A percentile compares a stretch with the other conserved stretches of the same genome.
phyloP scores from a whole-genome alignment of 441 rosid genomes.

The Croton setiger region DNA sequence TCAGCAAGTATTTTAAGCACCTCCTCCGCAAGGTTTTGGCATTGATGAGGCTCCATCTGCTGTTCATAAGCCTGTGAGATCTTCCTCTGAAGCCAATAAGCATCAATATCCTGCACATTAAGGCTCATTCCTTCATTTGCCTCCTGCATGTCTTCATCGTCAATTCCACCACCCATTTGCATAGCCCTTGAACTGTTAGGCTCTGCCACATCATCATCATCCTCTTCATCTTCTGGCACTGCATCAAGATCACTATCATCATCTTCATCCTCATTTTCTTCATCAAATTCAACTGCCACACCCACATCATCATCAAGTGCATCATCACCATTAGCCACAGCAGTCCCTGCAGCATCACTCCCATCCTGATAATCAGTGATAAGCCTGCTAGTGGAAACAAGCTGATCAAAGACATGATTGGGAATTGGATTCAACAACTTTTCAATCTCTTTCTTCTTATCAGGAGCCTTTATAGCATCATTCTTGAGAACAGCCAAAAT shows the following conservation, averaged over 20 bases:
- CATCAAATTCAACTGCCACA: conserved; percentile 89
- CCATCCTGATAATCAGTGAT: conserved; percentile 85
- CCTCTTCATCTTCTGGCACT: conserved; percentile 66
- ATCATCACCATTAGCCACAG: conserved; percentile 56
- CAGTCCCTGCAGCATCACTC: conserved; percentile 47
- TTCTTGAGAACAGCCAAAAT: conserved; percentile 86
- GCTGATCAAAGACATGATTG: conserved; percentile 57
- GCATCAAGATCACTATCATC: conserved; percentile 90
- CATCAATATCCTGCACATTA: conserved; percentile 92
- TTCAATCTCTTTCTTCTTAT: conserved; percentile 86
- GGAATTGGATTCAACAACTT: conserved; percentile 61
- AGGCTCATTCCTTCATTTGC: conserved; percentile 66
- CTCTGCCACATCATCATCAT: conserved; percentile 64
- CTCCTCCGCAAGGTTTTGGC: conserved; percentile 90
- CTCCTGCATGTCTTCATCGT: conserved; percentile 71
- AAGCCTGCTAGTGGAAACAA: conserved; percentile 71
- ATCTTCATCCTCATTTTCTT: conserved; percentile 80
- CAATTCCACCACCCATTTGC: conserved; percentile 84
- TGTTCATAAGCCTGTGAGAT: conserved; percentile 80
- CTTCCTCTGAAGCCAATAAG: conserved; percentile 96
- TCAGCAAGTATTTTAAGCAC: conserved; percentile 80
- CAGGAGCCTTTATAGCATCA: conserved; percentile 50
- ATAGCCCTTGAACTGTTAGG: conserved; percentile 54
- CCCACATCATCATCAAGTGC: conserved; percentile 88
- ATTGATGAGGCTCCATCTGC: conserved; percentile 77